Conservation (phyloP, 2,329 filamentous ascomycete species). For the Ophiostoma sp. region DNA sequence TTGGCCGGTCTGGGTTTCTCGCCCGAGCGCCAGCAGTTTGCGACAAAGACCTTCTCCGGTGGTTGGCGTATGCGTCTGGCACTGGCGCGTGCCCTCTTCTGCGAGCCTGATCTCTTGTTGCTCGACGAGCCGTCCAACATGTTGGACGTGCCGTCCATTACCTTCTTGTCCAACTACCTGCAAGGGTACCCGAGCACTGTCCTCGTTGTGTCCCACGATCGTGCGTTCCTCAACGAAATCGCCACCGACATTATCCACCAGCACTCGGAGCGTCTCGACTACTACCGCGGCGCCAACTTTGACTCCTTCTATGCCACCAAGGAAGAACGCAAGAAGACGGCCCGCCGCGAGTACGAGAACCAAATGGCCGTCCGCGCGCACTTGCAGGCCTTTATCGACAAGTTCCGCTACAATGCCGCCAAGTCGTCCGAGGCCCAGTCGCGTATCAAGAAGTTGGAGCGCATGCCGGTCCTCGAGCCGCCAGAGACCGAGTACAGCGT, state of each 20-base stretch:
- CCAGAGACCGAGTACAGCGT: slow-evolving; percentile 95
- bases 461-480: slow-evolving; percentile 86
- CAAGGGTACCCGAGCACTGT: slow-evolving; percentile 93
- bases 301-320: slow-evolving; percentile 96
- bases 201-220: slow-evolving; percentile 96
- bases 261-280: slow-evolving; percentile 94
- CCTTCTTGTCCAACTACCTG: slow-evolving; percentile 94
- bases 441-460: slow-evolving; percentile 97
- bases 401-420: slow-evolving; percentile 98
- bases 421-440: slow-evolving; percentile 98
- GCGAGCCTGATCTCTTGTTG: slow-evolving; percentile 90
- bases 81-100: slow-evolving; percentile 91
- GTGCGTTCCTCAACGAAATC: slow-evolving; percentile 97
- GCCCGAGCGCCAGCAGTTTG: slow-evolving; percentile 82
- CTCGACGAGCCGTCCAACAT: slow-evolving; percentile 99
- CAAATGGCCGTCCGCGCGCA: slow-evolving; percentile 94
- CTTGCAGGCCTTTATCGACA: slow-evolving; percentile 97
- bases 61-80: slow-evolving; percentile 99
- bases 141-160: slow-evolving; percentile 99
- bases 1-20: slow-evolving; percentile 97
- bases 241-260: slow-evolving; percentile 99
- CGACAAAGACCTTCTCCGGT: slow-evolving; percentile 97
- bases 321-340: slow-evolving; percentile 94
- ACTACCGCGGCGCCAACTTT: slow-evolving; percentile 98
- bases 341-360: slow-evolving; percentile 96